A percentile compares a stretch with the other conserved stretches of the same genome.
Conservation (phyloP, 129 eudicot species). For the Lonicera japonica region DNA sequence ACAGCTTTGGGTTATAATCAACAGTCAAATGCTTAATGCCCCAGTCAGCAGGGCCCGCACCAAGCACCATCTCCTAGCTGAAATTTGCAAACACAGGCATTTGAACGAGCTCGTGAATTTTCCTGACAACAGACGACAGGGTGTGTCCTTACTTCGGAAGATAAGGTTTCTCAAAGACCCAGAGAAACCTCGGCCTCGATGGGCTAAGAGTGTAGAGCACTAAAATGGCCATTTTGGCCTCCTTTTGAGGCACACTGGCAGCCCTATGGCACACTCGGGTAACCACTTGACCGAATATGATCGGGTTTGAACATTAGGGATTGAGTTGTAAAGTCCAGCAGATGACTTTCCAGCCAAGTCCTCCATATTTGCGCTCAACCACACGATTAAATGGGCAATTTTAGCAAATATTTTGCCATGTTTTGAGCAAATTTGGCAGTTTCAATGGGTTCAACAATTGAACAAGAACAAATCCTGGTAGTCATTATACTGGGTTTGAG, state of each 20-base stretch:
- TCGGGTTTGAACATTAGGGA: no score
- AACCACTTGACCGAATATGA: constrained; percentile 48
- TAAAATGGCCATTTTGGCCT: no score
- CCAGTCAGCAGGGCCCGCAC: constrained; percentile 56
- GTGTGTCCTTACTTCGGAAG: constrained; percentile 85
- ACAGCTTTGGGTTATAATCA: constrained; percentile 76
- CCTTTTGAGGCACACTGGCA: constrained; percentile 75
- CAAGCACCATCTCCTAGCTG: constrained; percentile 78
- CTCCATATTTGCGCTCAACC: constrained; percentile 94
- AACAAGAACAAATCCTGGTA: no score
- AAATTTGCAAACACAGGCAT: constrained; percentile 85
- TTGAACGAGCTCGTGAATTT: constrained; percentile 58
- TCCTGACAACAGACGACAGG: constrained; percentile 74
- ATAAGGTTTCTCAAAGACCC: constrained; percentile 84
- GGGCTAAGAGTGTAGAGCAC: constrained; percentile 89
- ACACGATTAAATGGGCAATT: constrained; percentile 55
- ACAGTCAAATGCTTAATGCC: constrained; percentile 61
- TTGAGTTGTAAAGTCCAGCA: constrained; percentile 87
- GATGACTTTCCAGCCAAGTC: constrained; percentile 99
- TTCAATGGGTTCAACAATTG: constrained; percentile 54
- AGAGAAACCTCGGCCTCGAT: constrained; percentile 88
- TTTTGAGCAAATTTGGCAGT: constrained; percentile 48
- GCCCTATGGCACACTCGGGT: constrained; percentile 83
- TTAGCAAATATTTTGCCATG: constrained; percentile 39
- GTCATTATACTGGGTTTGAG: no score